Evolutionary conservation across 345 rosid genomes (phyloP), one percentile per base, ranked within the genome.

Genomic region (Luvunga scandens): DNA sequence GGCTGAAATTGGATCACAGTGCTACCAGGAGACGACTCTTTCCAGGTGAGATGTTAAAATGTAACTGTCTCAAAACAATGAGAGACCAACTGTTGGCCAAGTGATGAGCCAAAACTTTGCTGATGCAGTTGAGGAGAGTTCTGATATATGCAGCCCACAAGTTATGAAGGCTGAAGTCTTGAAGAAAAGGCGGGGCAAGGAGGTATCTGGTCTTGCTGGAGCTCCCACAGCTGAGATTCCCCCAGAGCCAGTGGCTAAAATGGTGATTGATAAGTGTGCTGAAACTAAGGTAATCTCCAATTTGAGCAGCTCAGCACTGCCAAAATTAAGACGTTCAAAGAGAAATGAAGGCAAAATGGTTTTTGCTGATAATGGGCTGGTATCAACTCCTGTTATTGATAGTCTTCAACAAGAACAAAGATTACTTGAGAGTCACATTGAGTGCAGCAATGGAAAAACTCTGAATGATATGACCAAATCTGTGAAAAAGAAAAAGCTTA

Each of bases 81-180:
- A 64, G 38, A 53, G 48, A 27, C 18, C 24, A 24, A 38, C 14
- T 59, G 69, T 27, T 19, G 19, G 36, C 28, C 13, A 25, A 78
- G 53, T 71, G 65, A 71, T 33, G 48, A 33, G 48, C 33, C 61
- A 71, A 36, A 70, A 63, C 81, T 76, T 74, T 74, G 60, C 79
- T 75, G 76, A 60, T 71, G 76, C 80, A 86, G 88, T 31, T 64
- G 74, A 75, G 75, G 83, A 57, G n/a, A 79, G 77, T 77, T 80
- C 77, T 76, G 84, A 82, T 77, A 45, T 31, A 9, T 66, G 48
- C 71, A 86, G 81, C 71, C 50, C 57, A 19, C 63, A 55, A 55
- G 61, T 61, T 80, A 71, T 56, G 13, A 81, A 86, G 62, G 79
- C 78, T 27, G 75, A 77, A 75, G 77, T 61, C 36, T 76, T 60